Conservation (phyloP, 2,329 filamentous ascomycete genomes). For the Ophioceras dolichostomum region DNA sequence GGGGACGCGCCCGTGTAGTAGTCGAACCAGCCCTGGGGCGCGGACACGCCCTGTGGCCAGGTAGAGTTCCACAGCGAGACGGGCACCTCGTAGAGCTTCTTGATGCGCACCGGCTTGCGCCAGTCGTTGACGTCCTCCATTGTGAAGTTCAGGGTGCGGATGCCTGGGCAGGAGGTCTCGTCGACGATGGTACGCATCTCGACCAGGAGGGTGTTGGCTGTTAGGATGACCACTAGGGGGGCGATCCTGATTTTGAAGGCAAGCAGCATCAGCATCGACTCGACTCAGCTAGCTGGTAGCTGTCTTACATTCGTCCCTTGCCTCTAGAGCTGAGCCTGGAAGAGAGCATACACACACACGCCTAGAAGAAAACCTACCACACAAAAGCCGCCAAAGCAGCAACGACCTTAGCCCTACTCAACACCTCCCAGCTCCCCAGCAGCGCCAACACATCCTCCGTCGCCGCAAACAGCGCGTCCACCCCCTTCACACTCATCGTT, state of each 20-base stretch:
- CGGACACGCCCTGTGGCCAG: conserved; percentile 8
- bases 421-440: conserved; percentile 38
- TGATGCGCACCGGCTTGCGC: conserved; percentile 9
- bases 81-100: conserved; percentile 10
- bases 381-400: conserved; percentile 11
- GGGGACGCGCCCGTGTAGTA: conserved; percentile 13
- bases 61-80: conserved; percentile 16
- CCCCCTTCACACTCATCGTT: conserved; percentile 11
- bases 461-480: conserved; percentile 26
- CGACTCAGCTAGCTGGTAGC: too few relatives aligned
- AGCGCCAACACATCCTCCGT: conserved; percentile 27
- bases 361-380: too few relatives aligned
- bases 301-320: too few relatives aligned
- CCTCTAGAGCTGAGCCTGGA: too few relatives aligned
- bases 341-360: too few relatives aligned
- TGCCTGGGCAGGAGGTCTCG: conserved; percentile 8
- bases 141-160: conserved; percentile 16
- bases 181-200: conserved; percentile 8
- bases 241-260: too few relatives aligned
- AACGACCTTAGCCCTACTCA: conserved; percentile 29
- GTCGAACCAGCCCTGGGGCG: conserved; percentile 13
- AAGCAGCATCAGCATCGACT: too few relatives aligned
- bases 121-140: conserved; percentile 14
- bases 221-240: conserved; percentile 16
- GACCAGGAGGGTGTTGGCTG: conserved; percentile 14